These are phyloP conservation scores for Colletotrichum coccodes DNA, from an alignment of 2,329 filamentous ascomycete genomes.

Conservation along the genomic window DNA sequence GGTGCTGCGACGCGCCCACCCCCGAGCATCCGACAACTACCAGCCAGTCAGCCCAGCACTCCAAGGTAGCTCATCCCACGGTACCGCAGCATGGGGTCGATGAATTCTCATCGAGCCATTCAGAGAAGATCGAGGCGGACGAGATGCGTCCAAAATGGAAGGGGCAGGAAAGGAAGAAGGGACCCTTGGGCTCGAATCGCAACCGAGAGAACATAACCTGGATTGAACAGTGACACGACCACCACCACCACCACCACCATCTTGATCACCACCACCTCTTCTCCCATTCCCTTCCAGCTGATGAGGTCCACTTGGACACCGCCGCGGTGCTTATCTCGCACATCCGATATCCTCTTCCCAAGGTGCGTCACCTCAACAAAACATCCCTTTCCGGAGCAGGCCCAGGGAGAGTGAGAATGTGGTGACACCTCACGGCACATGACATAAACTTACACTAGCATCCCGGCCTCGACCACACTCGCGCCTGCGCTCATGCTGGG, in stretches of 20 bases:
- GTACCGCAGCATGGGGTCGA: conserved; percentile 3
- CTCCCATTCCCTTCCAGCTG: conserved; percentile 9
- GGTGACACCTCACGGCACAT: conserved; percentile 29
- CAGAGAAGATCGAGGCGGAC: background rate
- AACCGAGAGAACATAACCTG: conserved; percentile 1
- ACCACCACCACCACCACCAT: background rate
- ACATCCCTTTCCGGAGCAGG: background rate
- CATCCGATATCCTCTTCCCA: conserved; percentile 1
- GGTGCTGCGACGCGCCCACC: background rate
- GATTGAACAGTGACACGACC: conserved; percentile 7
- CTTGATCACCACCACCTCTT: background rate
- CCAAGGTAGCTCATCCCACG: conserved; percentile 3
- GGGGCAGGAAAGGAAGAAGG: background rate
- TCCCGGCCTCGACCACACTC: conserved; percentile 10
- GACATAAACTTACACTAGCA: conserved; percentile 22
- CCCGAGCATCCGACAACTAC: background rate
- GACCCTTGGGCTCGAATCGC: background rate
- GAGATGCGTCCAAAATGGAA: conserved; percentile 3
- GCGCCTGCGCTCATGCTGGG: background rate
- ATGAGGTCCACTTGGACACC: conserved; percentile 20
- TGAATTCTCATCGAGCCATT: background rate
- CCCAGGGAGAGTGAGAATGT: conserved; percentile 21
- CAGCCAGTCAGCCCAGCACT: background rate
- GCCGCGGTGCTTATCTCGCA: conserved; percentile 21
- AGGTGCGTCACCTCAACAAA: conserved; percentile 25